phyloP scores from a whole-genome alignment of 495 filamentous ascomycete species.

The Lophium mytilinum region DNA sequence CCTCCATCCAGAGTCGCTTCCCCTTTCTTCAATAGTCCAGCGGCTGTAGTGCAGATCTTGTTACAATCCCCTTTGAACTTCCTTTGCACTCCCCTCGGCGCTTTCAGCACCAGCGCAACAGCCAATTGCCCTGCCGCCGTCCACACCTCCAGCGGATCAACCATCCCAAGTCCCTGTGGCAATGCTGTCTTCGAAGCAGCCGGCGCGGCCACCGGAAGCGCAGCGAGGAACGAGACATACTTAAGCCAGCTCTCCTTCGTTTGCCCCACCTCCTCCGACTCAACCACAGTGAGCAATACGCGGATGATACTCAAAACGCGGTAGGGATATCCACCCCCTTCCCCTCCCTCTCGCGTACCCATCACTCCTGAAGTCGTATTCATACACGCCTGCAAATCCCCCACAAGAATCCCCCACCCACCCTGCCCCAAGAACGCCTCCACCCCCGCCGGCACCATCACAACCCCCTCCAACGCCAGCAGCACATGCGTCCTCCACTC shows the following conservation, averaged over 20 bases:
- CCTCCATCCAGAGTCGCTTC: background rate
- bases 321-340: background rate
- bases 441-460: conserved; percentile 37
- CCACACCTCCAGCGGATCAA: conserved; percentile 37
- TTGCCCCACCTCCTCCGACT: conserved; percentile 31
- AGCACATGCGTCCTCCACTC: conserved; percentile 35
- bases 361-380: background rate
- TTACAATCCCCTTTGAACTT: background rate
- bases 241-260: conserved; percentile 42
- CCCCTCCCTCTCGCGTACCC: too few species aligned
- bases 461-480: conserved; percentile 45
- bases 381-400: conserved; percentile 40
- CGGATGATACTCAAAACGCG: conserved; percentile 35
- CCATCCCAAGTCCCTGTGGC: background rate
- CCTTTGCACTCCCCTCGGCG: conserved; percentile 32
- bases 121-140: conserved; percentile 45
- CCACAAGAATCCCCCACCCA: conserved; percentile 43
- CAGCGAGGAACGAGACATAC: conserved; percentile 11
- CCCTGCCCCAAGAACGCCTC: conserved; percentile 37
- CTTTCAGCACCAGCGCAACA: conserved; percentile 39
- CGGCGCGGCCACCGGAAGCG: conserved; percentile 35
- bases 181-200: conserved; percentile 1
- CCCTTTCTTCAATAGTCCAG: background rate
- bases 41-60: background rate
- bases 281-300: conserved; percentile 40